Evolutionary conservation across 2,329 filamentous ascomycete species (phyloP).

Genomic region (Cercospora zeina): DNA sequence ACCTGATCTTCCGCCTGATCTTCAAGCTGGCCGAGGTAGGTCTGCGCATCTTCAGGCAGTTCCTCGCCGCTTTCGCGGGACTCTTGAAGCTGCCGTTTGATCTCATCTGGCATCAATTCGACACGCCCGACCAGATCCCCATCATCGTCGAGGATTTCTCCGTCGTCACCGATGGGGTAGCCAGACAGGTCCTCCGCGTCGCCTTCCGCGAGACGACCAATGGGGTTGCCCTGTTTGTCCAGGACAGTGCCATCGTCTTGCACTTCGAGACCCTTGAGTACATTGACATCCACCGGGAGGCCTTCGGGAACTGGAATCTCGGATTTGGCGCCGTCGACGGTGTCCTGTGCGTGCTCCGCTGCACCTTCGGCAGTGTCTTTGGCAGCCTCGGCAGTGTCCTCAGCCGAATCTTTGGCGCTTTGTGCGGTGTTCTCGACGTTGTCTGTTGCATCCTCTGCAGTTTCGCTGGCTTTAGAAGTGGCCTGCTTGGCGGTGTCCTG

Average conservation of each 20-base stretch:
- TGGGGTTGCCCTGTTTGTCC: slow-evolving; percentile 52
- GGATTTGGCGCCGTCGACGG: slow-evolving; percentile 37
- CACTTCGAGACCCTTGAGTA: slow-evolving; percentile 55
- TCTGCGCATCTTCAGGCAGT: slow-evolving; percentile 41
- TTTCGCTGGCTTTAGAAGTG: slow-evolving; percentile 31
- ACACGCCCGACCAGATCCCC: slow-evolving; percentile 57
- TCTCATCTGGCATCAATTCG: slow-evolving; percentile 51
- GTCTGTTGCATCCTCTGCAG: slow-evolving; percentile 34
- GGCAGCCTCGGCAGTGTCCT: slow-evolving; percentile 30
- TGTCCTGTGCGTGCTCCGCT: slow-evolving; percentile 39
- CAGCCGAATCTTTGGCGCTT: slow-evolving; percentile 32
- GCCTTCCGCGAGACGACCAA: slow-evolving; percentile 54
- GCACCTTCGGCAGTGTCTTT: slow-evolving; percentile 35
- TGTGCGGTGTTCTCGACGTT: slow-evolving; percentile 30
- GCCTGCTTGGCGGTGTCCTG: slow-evolving; percentile 32
- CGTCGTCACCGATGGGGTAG: slow-evolving; percentile 55
- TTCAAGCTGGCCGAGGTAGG: slow-evolving; percentile 36
- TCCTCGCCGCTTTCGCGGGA: slow-evolving; percentile 42
- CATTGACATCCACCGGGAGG: slow-evolving; percentile 47
- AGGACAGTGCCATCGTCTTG: slow-evolving; percentile 57
- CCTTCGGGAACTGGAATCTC: slow-evolving; percentile 42
- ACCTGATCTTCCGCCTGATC: slow-evolving; percentile 30
- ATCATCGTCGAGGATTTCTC: slow-evolving; percentile 58
- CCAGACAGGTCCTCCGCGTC: slow-evolving; percentile 55
- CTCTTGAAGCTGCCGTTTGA: slow-evolving; percentile 46